Percentiles rank a stretch among this genome's conserved stretches.
These are phyloP conservation scores for Fusarium devonianum DNA, from an alignment of 2,329 filamentous ascomycete species.

Conservation along the genomic window DNA sequence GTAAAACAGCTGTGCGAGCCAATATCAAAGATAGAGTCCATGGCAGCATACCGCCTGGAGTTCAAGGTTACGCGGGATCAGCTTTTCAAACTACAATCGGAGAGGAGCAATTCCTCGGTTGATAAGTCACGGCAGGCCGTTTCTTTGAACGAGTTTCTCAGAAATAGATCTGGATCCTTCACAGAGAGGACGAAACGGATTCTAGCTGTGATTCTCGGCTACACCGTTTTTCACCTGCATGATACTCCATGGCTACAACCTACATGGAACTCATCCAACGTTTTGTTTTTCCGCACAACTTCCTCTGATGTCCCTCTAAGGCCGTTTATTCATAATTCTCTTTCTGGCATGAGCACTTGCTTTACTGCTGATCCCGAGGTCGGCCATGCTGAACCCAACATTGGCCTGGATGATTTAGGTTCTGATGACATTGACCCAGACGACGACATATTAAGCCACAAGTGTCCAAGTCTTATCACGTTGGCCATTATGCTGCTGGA, in stretches of 20 bases:
- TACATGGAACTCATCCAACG: slow-evolving; percentile 6
- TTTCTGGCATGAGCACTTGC: not conserved
- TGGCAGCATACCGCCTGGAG: slow-evolving; percentile 4
- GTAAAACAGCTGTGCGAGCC: slow-evolving; percentile 12
- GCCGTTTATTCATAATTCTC: slow-evolving; percentile 7
- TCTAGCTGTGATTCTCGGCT: slow-evolving; percentile 16
- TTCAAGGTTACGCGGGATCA: slow-evolving; percentile 8
- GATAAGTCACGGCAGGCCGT: not conserved
- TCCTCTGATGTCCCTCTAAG: not conserved
- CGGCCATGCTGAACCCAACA: not conserved
- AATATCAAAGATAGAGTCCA: not conserved
- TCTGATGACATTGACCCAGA: slow-evolving; percentile 10
- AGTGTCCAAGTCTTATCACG: slow-evolving; percentile 8
- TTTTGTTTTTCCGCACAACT: slow-evolving; percentile 5
- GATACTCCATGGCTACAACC: slow-evolving; percentile 16
- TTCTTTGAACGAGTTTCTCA: slow-evolving; percentile 9
- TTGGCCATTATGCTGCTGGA: slow-evolving; percentile 14
- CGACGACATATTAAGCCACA: slow-evolving; percentile 2
- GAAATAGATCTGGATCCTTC: not conserved
- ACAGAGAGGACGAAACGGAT: slow-evolving; percentile 21
- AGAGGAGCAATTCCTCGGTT: not conserved
- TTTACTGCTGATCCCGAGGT: not conserved
- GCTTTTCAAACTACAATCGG: slow-evolving; percentile 13
- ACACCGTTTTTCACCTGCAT: slow-evolving; percentile 6
- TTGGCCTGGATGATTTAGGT: not conserved